Percentiles rank a stretch among this genome's conserved stretches.
Evolutionary conservation across 78 protist species (phyloP).

Genomic region (Chrysochromulina tobinii): DNA sequence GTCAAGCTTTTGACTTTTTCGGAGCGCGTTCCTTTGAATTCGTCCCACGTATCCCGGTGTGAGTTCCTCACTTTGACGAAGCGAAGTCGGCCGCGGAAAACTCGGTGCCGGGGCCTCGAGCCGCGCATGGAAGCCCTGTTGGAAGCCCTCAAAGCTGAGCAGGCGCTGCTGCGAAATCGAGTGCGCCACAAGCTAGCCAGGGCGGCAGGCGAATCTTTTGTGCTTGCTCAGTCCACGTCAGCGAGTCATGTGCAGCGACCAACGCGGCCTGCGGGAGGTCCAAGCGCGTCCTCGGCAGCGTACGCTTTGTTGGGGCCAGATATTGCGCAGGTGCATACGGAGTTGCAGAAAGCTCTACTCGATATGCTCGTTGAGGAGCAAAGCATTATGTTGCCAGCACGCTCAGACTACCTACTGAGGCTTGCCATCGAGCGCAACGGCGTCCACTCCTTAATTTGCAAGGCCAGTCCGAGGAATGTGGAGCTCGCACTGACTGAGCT

Average conservation of each 20-base stretch:
- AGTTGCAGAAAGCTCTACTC: not conserved
- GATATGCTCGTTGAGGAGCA: not conserved
- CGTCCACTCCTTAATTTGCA: not conserved
- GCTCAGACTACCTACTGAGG: not conserved
- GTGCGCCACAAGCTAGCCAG: not conserved
- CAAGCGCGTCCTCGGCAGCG: no score
- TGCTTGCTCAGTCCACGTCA: not conserved
- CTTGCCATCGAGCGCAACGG: not conserved
- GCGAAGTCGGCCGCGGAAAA: no score
- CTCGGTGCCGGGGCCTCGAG: no score
- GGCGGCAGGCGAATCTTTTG: not conserved
- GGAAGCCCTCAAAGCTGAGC: not conserved
- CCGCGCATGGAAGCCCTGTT: no score
- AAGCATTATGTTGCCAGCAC: not conserved
- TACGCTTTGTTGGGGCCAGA: no score
- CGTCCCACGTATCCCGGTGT: no score
- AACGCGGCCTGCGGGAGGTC: no score
- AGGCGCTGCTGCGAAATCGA: not conserved
- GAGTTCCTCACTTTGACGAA: no score
- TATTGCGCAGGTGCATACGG: not conserved
- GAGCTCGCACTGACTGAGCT: not conserved
- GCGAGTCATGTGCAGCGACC: no score
- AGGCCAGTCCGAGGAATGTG: not conserved
- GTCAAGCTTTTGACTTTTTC: no score
- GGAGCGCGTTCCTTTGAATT: no score